These are phyloP conservation scores for Durio zibethinus DNA, from an alignment of 345 rosid genomes.

Conservation along the genomic window DNA sequence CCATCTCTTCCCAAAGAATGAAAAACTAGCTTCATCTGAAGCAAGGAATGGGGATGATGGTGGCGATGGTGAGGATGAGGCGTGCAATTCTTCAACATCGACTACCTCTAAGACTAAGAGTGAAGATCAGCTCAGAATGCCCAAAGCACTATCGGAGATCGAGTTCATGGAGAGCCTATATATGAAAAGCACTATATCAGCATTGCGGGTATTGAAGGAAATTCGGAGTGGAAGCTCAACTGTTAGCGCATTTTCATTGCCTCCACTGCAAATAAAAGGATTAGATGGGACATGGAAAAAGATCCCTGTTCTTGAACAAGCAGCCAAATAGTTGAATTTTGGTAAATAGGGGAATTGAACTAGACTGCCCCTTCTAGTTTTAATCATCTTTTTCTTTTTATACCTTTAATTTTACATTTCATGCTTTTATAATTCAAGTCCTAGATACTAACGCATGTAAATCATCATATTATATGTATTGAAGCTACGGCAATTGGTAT, in stretches of 20 bases:
- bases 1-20: constrained; percentile 45
- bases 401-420: background rate
- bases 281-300: constrained; percentile 76
- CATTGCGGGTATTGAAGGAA: constrained; percentile 64
- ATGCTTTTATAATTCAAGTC: constrained; percentile 25
- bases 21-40: constrained; percentile 28
- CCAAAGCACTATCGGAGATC: constrained; percentile 59
- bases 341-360: background rate
- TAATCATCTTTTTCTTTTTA: background rate
- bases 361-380: background rate
- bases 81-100: constrained; percentile 38
- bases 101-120: constrained; percentile 24
- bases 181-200: constrained; percentile 86
- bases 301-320: constrained; percentile 73
- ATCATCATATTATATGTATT: constrained; percentile 25
- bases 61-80: constrained; percentile 26
- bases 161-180: constrained; percentile 62
- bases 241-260: constrained; percentile 76
- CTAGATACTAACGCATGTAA: constrained; percentile 37
- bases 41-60: constrained; percentile 25
- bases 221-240: constrained; percentile 88
- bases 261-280: constrained; percentile 68
- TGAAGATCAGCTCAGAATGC: constrained; percentile 29
- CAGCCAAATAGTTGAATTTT: constrained; percentile 47
- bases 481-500: constrained; percentile 7